Evolutionary conservation across 805 yeast genomes (phyloP).

Genomic region (Metschnikowia peoriensis): DNA sequence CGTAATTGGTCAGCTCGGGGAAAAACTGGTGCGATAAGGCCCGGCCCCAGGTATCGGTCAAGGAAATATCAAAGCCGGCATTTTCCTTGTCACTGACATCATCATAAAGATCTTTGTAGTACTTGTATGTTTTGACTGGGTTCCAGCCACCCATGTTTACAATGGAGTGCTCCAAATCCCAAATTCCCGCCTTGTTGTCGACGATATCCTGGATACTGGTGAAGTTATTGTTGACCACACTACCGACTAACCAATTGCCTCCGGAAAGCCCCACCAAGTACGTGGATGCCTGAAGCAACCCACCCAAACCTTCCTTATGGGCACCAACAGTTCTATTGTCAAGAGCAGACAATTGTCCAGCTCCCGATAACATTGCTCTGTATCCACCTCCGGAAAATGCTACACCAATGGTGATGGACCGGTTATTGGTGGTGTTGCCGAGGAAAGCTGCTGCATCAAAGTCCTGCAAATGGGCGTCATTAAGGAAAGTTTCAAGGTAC

Average conservation of each 20-base stretch:
- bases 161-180: conserved; percentile 33
- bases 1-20: conserved; percentile 24
- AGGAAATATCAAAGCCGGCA: conserved; percentile 36
- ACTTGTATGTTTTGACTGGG: conserved; percentile 14
- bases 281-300: conserved; percentile 20
- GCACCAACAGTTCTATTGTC: conserved; percentile 61
- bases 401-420: conserved; percentile 49
- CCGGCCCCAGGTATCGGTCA: conserved; percentile 46
- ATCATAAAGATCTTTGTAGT: conserved; percentile 28
- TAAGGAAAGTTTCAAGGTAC: conserved; percentile 45
- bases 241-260: conserved; percentile 61
- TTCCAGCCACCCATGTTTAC: conserved; percentile 27
- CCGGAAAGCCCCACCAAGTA: conserved; percentile 27
- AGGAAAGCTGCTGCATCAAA: conserved; percentile 46
- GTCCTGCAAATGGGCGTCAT: conserved; percentile 45
- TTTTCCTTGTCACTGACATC: conserved; percentile 32
- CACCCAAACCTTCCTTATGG: conserved; percentile 20
- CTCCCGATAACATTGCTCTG: conserved; percentile 84
- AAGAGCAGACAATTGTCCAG: conserved; percentile 76
- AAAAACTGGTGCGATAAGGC: conserved; percentile 42
- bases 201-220: conserved; percentile 44
- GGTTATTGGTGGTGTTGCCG: conserved; percentile 29
- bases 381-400: conserved; percentile 87
- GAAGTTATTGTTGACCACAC: conserved; percentile 62
- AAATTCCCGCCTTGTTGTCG: conserved; percentile 24